Evolutionary conservation across 306 rosid genomes (phyloP).

Genomic region (Cucurbita pepo): DNA sequence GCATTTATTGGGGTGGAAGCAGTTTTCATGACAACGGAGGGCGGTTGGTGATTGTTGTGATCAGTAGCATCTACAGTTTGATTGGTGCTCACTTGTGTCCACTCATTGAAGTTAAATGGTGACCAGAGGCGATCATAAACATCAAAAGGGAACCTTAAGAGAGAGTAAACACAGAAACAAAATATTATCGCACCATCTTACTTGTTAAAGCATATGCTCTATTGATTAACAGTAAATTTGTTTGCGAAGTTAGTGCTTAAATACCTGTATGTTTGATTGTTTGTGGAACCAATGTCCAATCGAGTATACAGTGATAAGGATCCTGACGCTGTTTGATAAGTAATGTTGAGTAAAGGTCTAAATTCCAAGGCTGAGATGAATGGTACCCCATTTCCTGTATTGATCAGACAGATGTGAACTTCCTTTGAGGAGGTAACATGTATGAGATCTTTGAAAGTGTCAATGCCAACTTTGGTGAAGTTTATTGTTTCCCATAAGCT

Average conservation of each 20-base stretch:
- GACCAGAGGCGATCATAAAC: slow-evolving; percentile 23
- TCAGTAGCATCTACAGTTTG: neutral
- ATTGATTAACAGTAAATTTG: neutral
- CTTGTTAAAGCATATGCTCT: neutral
- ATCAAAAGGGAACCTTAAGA: slow-evolving; percentile 19
- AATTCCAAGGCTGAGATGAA: slow-evolving; percentile 29
- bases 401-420: slow-evolving; percentile 22
- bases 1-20: slow-evolving; percentile 3
- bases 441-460: slow-evolving; percentile 4
- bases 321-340: neutral
- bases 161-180: neutral
- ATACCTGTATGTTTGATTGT: slow-evolving; percentile 4
- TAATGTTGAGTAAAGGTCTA: slow-evolving; percentile 3
- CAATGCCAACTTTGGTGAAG: neutral
- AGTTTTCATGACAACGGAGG: slow-evolving; percentile 12
- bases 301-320: neutral
- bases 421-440: slow-evolving; percentile 11
- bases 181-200: neutral
- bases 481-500: slow-evolving; percentile 12
- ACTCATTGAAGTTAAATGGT: neutral
- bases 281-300: slow-evolving; percentile 1
- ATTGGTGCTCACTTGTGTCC: neutral
- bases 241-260: neutral
- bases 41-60: neutral
- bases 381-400: slow-evolving; percentile 19